Evolutionary conservation across 2,329 filamentous ascomycete species (phyloP).

Genomic region (Diatrype stigma): DNA sequence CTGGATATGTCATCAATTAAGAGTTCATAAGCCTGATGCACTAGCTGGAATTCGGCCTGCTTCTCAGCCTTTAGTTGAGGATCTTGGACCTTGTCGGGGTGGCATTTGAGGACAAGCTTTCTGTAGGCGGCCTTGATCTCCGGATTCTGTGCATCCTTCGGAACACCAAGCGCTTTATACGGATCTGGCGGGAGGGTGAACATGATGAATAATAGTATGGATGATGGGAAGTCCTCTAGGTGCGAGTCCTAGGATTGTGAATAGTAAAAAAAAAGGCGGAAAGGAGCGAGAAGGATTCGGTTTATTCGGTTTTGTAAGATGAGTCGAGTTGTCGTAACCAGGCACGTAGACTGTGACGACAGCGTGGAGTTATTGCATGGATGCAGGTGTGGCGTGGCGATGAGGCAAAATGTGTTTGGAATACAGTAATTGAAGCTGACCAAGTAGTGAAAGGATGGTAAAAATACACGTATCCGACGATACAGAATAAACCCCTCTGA

Average conservation of each 20-base stretch:
- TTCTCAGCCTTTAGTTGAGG: conserved; percentile 71
- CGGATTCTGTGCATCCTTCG: conserved; percentile 63
- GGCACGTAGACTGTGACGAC: conserved; percentile 21
- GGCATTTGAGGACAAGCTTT: conserved; percentile 82
- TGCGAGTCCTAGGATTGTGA: conserved; percentile 1
- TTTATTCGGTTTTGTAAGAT: conserved; percentile 12
- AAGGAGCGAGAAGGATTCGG: conserved; percentile 7
- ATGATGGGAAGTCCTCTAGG: conserved; percentile 3
- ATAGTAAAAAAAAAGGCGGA: conserved; percentile 1
- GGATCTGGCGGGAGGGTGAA: conserved; percentile 64
- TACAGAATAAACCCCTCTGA: background rate
- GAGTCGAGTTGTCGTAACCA: conserved; percentile 13
- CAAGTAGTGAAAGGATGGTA: conserved; percentile 2
- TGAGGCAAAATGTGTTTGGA: conserved; percentile 22
- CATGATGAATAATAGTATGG: conserved; percentile 34
- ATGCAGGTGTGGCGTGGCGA: conserved; percentile 15
- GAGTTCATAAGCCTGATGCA: conserved; percentile 90
- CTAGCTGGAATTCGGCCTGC: conserved; percentile 83
- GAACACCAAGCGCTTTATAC: conserved; percentile 71
- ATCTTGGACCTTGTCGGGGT: conserved; percentile 87
- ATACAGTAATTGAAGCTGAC: conserved; percentile 5
- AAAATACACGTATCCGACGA: background rate
- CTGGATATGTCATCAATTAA: conserved; percentile 73
- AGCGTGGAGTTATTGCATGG: conserved; percentile 21
- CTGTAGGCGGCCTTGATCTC: conserved; percentile 77